Evolutionary conservation across 2,329 filamentous ascomycete species (phyloP).

Genomic region (Hansfordia pulvinata): DNA sequence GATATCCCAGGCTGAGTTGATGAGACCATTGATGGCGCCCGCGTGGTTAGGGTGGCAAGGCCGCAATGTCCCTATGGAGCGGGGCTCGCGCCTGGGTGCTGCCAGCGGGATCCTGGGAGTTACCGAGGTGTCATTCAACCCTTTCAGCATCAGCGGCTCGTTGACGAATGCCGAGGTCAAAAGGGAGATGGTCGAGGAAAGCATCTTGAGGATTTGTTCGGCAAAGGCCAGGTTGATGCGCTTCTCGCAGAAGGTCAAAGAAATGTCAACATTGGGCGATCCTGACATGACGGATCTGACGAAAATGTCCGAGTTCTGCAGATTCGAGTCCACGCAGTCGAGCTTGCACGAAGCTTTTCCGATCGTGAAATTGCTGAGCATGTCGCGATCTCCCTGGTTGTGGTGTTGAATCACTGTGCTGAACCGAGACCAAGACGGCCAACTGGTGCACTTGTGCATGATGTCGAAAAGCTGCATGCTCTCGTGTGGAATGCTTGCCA

Average conservation of each 20-base stretch:
- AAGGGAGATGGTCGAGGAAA: conserved; percentile 29
- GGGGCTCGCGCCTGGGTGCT: conserved; percentile 9
- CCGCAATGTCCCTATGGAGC: conserved; percentile 9
- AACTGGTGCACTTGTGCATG: conserved; percentile 36
- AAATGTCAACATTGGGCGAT: conserved; percentile 23
- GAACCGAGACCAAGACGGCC: conserved; percentile 38
- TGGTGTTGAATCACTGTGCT: conserved; percentile 41
- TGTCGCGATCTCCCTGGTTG: conserved; percentile 23
- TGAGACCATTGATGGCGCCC: conserved; percentile 23
- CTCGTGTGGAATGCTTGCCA: conserved; percentile 32
- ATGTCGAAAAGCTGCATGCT: conserved; percentile 36
- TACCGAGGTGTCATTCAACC: conserved; percentile 23
- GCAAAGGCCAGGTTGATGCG: conserved; percentile 27
- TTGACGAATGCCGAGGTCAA: conserved; percentile 31
- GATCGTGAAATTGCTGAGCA: conserved; percentile 26
- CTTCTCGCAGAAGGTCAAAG: conserved; percentile 30
- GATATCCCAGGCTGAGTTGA: conserved; percentile 29
- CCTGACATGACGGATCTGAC: conserved; percentile 25
- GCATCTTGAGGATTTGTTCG: conserved; percentile 27
- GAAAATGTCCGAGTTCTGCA: conserved; percentile 30
- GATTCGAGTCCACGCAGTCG: conserved; percentile 22
- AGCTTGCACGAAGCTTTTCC: conserved; percentile 31
- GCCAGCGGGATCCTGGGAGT: conserved; percentile 28
- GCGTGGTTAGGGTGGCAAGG: conserved; percentile 25
- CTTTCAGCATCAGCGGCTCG: conserved; percentile 29